These are phyloP conservation scores for Prunus mume DNA, from an alignment of 306 rosid genomes.

Conservation along the genomic window DNA sequence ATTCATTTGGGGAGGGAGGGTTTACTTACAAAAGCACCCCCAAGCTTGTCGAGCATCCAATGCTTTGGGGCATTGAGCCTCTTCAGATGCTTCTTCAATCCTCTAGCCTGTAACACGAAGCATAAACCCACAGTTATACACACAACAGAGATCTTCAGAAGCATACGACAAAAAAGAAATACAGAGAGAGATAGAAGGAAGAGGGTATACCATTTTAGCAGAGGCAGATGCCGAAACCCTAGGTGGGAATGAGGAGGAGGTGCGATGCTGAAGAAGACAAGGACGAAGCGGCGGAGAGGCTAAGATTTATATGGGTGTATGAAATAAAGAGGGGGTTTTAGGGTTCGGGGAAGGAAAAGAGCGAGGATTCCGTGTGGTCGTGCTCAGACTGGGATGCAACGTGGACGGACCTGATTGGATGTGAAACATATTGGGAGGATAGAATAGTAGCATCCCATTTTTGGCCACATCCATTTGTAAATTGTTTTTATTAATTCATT, in stretches of 20 bases:
- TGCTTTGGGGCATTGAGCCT: slow-evolving; percentile 75
- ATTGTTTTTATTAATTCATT: not conserved
- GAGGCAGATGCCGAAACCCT: slow-evolving; percentile 10
- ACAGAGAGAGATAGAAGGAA: not conserved
- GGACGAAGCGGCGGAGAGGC: slow-evolving; percentile 17
- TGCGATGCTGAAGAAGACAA: not conserved
- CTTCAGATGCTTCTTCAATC: slow-evolving; percentile 78
- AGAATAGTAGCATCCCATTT: too few species aligned
- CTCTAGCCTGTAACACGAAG: slow-evolving; percentile 55
- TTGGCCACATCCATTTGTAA: not conserved
- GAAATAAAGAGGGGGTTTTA: slow-evolving; percentile 1
- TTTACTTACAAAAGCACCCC: slow-evolving; percentile 81
- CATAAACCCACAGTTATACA: not conserved
- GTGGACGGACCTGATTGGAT: not conserved
- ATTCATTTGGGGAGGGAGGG: not conserved
- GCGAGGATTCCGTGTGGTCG: not conserved
- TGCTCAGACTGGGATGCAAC: not conserved
- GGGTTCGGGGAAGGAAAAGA: slow-evolving; percentile 5
- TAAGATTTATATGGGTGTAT: not conserved
- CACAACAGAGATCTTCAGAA: not conserved
- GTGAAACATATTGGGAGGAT: too few species aligned
- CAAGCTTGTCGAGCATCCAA: slow-evolving; percentile 81
- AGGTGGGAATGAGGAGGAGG: not conserved
- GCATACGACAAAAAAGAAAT: not conserved
- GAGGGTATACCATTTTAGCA: slow-evolving; percentile 13